phyloP scores from a whole-genome alignment of 2,329 filamentous ascomycete genomes.

The Cyclaneusma minus region DNA sequence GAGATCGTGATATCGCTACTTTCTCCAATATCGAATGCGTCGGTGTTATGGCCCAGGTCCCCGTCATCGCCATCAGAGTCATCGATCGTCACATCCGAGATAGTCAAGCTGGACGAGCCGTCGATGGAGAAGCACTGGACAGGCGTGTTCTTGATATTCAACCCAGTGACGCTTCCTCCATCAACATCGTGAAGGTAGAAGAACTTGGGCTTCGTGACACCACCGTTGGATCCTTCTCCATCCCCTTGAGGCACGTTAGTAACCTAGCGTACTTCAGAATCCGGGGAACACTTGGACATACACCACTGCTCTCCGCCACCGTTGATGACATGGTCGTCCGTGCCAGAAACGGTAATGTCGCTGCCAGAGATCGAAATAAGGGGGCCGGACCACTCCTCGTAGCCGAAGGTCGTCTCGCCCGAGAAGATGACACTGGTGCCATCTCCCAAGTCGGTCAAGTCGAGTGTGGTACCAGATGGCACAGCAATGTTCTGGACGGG shows the following conservation, averaged over 20 bases:
- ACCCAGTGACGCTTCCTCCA: conserved; percentile 29
- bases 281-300: conserved; percentile 42
- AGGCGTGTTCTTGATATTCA: conserved; percentile 38
- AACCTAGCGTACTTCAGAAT: conserved; percentile 26
- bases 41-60: conserved; percentile 33
- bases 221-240: conserved; percentile 20
- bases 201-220: conserved; percentile 45
- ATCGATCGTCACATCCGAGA: conserved; percentile 38
- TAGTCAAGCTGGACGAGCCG: conserved; percentile 23
- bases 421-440: conserved; percentile 44
- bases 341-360: conserved; percentile 35
- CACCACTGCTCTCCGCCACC: conserved; percentile 42
- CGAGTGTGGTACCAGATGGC: conserved; percentile 40
- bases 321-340: conserved; percentile 35
- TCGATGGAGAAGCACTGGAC: conserved; percentile 33
- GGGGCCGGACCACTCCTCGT: conserved; percentile 49
- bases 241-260: neutral
- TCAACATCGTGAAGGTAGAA: conserved; percentile 37
- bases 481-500: conserved; percentile 33
- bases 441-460: conserved; percentile 34
- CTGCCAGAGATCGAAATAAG: conserved; percentile 45
- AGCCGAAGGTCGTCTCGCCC: conserved; percentile 51
- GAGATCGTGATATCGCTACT: conserved; percentile 31
- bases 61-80: conserved; percentile 34
- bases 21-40: conserved; percentile 33